Conservation (phyloP, 2,329 filamentous ascomycete genomes). For the Botrytis sinoallii region DNA sequence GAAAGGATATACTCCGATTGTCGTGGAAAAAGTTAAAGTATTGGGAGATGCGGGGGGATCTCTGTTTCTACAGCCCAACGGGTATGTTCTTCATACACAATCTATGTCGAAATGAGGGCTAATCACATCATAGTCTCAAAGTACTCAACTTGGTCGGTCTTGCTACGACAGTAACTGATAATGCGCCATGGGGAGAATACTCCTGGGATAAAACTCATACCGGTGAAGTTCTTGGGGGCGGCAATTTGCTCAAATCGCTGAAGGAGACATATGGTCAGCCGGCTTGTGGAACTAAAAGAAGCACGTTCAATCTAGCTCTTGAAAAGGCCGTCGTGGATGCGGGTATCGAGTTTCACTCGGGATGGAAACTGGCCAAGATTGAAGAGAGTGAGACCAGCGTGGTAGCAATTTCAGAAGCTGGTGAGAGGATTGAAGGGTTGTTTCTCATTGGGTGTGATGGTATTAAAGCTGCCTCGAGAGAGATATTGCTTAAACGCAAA, state of each 20-base stretch:
- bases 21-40: constrained; percentile 21
- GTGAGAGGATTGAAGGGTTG: constrained; percentile 12
- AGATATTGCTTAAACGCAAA: constrained; percentile 9
- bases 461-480: constrained; percentile 17
- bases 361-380: constrained; percentile 19
- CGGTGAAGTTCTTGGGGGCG: constrained; percentile 14
- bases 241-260: neutral
- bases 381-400: constrained; percentile 12
- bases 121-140: constrained; percentile 15
- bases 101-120: neutral
- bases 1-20: constrained; percentile 23
- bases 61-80: constrained; percentile 18
- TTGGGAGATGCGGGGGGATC: constrained; percentile 18
- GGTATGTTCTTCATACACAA: neutral
- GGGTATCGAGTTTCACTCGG: constrained; percentile 11
- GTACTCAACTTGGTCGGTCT: constrained; percentile 8
- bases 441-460: constrained; percentile 26
- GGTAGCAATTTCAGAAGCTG: constrained; percentile 11
- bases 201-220: neutral
- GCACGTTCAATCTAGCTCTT: constrained; percentile 11
- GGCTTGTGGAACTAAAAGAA: constrained; percentile 18
- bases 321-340: constrained; percentile 5
- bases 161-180: neutral
- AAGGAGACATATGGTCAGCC: constrained; percentile 20
- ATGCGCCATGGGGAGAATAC: neutral